These are phyloP conservation scores for Colletotrichum eleusines DNA, from an alignment of 2,329 filamentous ascomycete species.

Conservation along the genomic window DNA sequence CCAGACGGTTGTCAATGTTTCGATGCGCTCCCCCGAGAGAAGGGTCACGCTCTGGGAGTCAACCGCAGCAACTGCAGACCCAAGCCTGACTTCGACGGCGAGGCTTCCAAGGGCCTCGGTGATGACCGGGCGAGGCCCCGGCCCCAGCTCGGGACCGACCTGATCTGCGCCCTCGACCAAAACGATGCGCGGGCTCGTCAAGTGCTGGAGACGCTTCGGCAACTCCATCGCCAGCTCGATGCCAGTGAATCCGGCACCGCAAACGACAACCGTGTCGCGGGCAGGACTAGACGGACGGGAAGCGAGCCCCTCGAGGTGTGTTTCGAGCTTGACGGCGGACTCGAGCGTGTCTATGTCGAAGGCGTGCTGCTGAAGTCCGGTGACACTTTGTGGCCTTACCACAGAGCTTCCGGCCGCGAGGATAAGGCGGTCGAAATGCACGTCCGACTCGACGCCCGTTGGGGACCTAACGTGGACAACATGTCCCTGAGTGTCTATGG, in stretches of 20 bases:
- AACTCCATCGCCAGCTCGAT: conserved; percentile 50
- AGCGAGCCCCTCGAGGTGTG: conserved; percentile 48
- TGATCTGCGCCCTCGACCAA: conserved; percentile 48
- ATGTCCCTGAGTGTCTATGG: conserved; percentile 43
- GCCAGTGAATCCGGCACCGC: conserved; percentile 53
- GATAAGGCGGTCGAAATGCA: conserved; percentile 51
- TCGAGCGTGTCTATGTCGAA: conserved; percentile 52
- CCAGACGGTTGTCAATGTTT: conserved; percentile 52
- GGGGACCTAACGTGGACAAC: conserved; percentile 36
- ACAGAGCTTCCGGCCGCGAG: conserved; percentile 53
- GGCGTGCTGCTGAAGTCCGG: conserved; percentile 49
- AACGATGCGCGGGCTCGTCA: conserved; percentile 43
- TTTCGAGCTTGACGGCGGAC: conserved; percentile 46
- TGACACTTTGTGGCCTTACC: conserved; percentile 45
- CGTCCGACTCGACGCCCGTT: conserved; percentile 23
- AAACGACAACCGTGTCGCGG: conserved; percentile 52
- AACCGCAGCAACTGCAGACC: conserved; percentile 45
- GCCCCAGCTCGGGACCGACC: conserved; percentile 51
- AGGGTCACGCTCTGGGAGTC: conserved; percentile 46
- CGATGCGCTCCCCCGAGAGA: conserved; percentile 50
- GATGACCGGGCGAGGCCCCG: conserved; percentile 50
- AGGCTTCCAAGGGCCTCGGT: conserved; percentile 47
- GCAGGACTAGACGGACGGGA: conserved; percentile 44
- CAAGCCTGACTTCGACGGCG: conserved; percentile 49
- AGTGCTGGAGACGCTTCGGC: conserved; percentile 46